Percentiles rank a stretch among this genome's conserved stretches.
Conservation (phyloP, 495 filamentous ascomycete genomes). For the Hypoxylon cercidicola region DNA sequence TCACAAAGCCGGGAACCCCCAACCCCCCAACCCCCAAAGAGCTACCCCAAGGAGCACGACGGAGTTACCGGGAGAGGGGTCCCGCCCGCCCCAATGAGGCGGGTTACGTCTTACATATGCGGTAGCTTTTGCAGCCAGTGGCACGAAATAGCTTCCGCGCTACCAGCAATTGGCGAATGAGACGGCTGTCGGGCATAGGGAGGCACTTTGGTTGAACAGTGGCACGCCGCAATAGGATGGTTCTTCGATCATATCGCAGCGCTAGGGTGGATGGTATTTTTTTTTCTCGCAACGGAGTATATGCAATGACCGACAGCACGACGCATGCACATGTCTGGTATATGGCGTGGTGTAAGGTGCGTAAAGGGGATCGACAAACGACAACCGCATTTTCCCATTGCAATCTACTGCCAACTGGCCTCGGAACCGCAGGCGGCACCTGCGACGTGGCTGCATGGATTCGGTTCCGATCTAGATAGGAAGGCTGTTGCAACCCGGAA, state of each 20-base stretch:
- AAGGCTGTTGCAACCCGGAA: constrained; percentile 17
- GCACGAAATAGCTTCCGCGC: constrained; percentile 7
- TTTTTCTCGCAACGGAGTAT: constrained; percentile 14
- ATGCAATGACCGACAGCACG: constrained; percentile 35
- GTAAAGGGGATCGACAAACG: constrained; percentile 26
- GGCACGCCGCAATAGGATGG: constrained; percentile 36
- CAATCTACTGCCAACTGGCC: constrained; percentile 12
- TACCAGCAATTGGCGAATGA: constrained; percentile 33
- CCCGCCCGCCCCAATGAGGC: constrained; percentile 24
- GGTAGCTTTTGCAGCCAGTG: constrained; percentile 5
- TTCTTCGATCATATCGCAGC: constrained; percentile 22
- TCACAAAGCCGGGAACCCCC: constrained; percentile 4
- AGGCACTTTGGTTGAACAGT: constrained; percentile 14
- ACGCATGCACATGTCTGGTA: constrained; percentile 34
- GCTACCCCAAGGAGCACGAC: background rate
- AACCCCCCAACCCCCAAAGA: constrained; percentile 6
- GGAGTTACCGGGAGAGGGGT: constrained; percentile 6
- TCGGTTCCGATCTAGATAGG: constrained; percentile 37
- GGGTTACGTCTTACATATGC: background rate
- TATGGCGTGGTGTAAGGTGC: constrained; percentile 29
- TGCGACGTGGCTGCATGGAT: constrained; percentile 36
- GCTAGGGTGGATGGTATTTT: constrained; percentile 18
- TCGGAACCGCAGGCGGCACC: constrained; percentile 30
- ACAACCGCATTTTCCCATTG: background rate
- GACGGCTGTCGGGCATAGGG: constrained; percentile 18